Evolutionary conservation across 164 flowering plant species (phyloP).

Genomic region (Paratinospora sagittata): DNA sequence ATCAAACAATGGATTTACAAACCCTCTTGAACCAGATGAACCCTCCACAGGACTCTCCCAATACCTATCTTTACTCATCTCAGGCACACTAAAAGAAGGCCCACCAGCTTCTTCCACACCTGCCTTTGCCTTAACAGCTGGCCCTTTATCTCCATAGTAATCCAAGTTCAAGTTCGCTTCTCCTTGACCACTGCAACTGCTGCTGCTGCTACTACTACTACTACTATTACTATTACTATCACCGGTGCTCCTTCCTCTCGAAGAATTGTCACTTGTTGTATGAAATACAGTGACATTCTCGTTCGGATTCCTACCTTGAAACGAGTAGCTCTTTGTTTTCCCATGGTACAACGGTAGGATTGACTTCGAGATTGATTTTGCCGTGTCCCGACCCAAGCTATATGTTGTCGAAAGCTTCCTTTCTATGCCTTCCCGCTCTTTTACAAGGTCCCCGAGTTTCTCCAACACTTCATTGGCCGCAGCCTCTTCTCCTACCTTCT

Average conservation of each 20-base stretch:
- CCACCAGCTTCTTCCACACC: conserved; percentile 5
- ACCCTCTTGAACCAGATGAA: conserved; percentile 16
- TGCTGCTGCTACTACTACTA: background rate
- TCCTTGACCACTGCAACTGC: conserved; percentile 17
- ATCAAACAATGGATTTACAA: conserved; percentile 18
- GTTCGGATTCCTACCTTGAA: conserved; percentile 41
- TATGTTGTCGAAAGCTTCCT: conserved; percentile 80
- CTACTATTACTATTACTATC: conserved; percentile 10
- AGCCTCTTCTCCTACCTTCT: conserved; percentile 51
- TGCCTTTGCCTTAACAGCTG: conserved; percentile 15
- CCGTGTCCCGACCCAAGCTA: conserved; percentile 66
- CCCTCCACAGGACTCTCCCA: conserved; percentile 1
- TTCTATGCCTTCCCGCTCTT: conserved; percentile 46
- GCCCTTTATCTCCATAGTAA: conserved; percentile 17
- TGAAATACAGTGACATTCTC: conserved; percentile 60
- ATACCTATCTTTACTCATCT: no score
- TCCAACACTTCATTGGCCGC: conserved; percentile 37
- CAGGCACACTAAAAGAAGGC: conserved; percentile 11
- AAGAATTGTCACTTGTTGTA: conserved; percentile 46
- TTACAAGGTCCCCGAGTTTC: conserved; percentile 41
- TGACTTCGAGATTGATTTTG: conserved; percentile 24
- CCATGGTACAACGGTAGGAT: conserved; percentile 47
- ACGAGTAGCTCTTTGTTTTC: conserved; percentile 50
- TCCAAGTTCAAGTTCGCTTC: conserved; percentile 13
- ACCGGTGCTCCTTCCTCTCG: no score